Base-by-base conservation (phyloP, 2,329 filamentous ascomycete species). In the Rhexocercosporidium sp. region DNA sequence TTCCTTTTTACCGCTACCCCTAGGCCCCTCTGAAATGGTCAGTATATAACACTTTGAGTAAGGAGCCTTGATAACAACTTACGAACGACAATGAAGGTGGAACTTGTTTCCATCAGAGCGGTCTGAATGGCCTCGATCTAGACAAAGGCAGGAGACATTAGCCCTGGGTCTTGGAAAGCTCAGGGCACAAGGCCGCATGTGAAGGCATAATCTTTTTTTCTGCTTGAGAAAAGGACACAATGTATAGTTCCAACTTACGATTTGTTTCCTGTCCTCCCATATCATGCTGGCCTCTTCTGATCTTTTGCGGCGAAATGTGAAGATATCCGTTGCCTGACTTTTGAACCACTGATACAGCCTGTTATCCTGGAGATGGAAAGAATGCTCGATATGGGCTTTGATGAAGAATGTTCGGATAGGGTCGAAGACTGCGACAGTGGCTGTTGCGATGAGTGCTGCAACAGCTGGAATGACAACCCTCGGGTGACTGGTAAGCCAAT, bases 381-480 rank as follows among this genome's bases (percentile, higher is more conserved):
- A 88, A 56, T 90, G 87, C 37, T 94, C 93, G 60, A 99, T 90
- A 77, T 97, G 94, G 3, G 91, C 85, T 75, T 93, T 93, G 80
- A 98, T 92, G 75, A 96, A 97, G 76, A 96, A 96, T 0, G 94
- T 94, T 53, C 96, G 89, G 66, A 99, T 94, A 0, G 96, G 96
- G 74, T 99, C 96, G 75, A 99, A 98, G 8, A 98, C 84, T 0
- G 92, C 88, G 22, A 97, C 93, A 0, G 94, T 96, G 57, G 96
- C 82, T 39, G 91, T 90, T 0, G 94, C 94, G 34, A 97, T 77
- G 2, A 98, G 80, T 1, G 94, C 95, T 18, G 93, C 93, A 1
- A 97, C 63, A 1, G 92, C 80, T 0, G 96, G 95, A 56, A 99
- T 90, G 29, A 97, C 92, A 54, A 98, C 92, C 59, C 94, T 87